Evolutionary conservation across 495 filamentous ascomycete genomes (phyloP).

Genomic region (Penicillium crystallinum): DNA sequence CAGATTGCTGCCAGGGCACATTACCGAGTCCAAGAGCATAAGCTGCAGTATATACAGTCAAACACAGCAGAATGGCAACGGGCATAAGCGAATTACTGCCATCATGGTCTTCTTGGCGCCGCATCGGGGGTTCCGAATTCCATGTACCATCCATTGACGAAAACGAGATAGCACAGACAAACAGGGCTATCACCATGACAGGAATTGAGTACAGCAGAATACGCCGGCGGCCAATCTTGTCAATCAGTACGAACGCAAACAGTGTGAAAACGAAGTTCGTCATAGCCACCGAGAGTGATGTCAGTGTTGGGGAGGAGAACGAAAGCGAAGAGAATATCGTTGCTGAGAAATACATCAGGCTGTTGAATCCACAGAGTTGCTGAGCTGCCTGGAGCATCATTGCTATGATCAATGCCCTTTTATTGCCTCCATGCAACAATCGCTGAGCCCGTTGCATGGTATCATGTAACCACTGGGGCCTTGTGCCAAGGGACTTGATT

Average conservation of each 20-base stretch:
- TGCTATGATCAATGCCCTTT: conserved; percentile 75
- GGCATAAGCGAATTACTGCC: conserved; percentile 17
- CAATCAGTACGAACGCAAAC: conserved; percentile 70
- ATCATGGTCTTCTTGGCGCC: conserved; percentile 1
- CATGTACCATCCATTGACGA: conserved; percentile 42
- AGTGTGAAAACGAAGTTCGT: conserved; percentile 83
- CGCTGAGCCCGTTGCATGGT: conserved; percentile 44
- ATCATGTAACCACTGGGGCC: conserved; percentile 28
- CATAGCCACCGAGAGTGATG: conserved; percentile 71
- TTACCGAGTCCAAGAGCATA: conserved; percentile 88
- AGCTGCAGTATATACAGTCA: conserved; percentile 77
- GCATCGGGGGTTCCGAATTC: conserved; percentile 13
- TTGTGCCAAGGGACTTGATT: conserved; percentile 11
- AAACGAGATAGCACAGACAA: conserved; percentile 63
- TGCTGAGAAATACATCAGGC: conserved; percentile 92
- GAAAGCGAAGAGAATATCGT: conserved; percentile 80
- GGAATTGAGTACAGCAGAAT: conserved; percentile 83
- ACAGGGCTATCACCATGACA: conserved; percentile 70
- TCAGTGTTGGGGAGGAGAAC: conserved; percentile 75
- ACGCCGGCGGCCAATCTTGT: conserved; percentile 71
- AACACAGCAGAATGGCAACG: conserved; percentile 58
- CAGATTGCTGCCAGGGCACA: conserved; percentile 90
- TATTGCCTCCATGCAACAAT: conserved; percentile 58
- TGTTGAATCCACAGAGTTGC: conserved; percentile 89
- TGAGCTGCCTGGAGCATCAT: conserved; percentile 84